These are phyloP conservation scores for Porcisia hertigi DNA, from an alignment of 208 protist species.

Conservation along the genomic window DNA sequence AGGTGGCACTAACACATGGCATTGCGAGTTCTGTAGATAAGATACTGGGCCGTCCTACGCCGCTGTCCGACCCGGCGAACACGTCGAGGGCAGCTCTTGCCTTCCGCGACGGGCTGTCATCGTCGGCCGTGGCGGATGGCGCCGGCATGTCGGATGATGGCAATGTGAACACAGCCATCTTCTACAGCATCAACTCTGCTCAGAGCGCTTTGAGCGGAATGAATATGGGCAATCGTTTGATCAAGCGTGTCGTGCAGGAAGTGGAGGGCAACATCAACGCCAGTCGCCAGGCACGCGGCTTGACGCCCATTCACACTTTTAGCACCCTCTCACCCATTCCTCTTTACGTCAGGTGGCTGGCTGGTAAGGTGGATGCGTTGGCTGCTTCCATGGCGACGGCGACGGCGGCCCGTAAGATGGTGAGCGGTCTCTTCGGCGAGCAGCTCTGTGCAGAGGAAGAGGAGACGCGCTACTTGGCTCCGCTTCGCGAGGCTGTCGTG, in stretches of 20 bases:
- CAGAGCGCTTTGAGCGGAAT: slow-evolving; percentile 77
- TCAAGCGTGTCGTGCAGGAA: slow-evolving; percentile 86
- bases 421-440: slow-evolving; percentile 41
- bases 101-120: slow-evolving; percentile 19
- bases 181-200: slow-evolving; percentile 89
- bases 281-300: slow-evolving; percentile 28
- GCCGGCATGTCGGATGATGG: slow-evolving; percentile 21
- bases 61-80: slow-evolving; percentile 38
- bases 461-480: slow-evolving; percentile 29
- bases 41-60: slow-evolving; percentile 59
- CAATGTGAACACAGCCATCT: slow-evolving; percentile 79
- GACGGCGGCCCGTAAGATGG: neutral
- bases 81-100: slow-evolving; percentile 12
- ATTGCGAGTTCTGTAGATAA: slow-evolving; percentile 63
- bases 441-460: slow-evolving; percentile 17
- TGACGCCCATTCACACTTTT: slow-evolving; percentile 63
- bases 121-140: neutral
- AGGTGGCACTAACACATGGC: slow-evolving; percentile 73
- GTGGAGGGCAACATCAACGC: slow-evolving; percentile 72
- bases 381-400: slow-evolving; percentile 1
- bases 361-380: slow-evolving; percentile 48
- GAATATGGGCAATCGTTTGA: slow-evolving; percentile 86
- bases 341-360: slow-evolving; percentile 74
- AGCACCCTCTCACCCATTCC: slow-evolving; percentile 86
- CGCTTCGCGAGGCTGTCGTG: slow-evolving; percentile 42